Base-by-base conservation (phyloP, 1,284 basidiomycete genomes). In the Leucoagaricus sp. region DNA sequence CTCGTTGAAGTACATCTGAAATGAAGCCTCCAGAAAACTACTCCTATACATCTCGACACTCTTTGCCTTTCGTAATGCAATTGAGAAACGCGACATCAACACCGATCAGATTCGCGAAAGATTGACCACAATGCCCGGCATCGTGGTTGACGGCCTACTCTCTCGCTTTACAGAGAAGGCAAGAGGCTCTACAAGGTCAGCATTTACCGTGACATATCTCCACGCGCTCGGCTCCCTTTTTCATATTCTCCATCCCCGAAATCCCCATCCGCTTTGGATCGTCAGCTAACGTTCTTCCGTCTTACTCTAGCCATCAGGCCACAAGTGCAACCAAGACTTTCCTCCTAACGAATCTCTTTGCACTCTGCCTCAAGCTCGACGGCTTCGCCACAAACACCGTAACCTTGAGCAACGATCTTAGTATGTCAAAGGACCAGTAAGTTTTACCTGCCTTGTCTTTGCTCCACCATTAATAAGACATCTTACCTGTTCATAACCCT, bases 1-100 rank as follows among this genome's bases (percentile, higher is more conserved):
- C 58, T 46, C 28, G 28, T 10, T 36, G 28, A 23, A 2, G 40
- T 7, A 31, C 36, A 25, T 13, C 40, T 49, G 7, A 49, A 40
- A 9, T 49, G 47, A 26, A 25, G 15, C 31, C 13, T 17, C 28
- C 62, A 94, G 93, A 52, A 90, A 87, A 73, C 82, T 89, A 38
- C 63, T 94, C 17, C 75, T 89, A 58, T 95, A 94, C 71, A 85
- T 95, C 60, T 85, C 93, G 0, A 75, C 83, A 12, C 84, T 97
- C 76, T 74, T 94, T 53, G 76, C 79, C 1, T 91, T 95, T 72
- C 81, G 83, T 50, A 77, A 78, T 53, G 70, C 79, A 0, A 74
- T 76, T 10, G 63, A 67, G 28, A 64, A 55, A 47, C 74, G 74
- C 58, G 70, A 76, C 62, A 67, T 83, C 59, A 73, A 83, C 61